Evolutionary conservation across 1,284 basidiomycete genomes (phyloP).

Genomic region (Malassezia sp.): DNA sequence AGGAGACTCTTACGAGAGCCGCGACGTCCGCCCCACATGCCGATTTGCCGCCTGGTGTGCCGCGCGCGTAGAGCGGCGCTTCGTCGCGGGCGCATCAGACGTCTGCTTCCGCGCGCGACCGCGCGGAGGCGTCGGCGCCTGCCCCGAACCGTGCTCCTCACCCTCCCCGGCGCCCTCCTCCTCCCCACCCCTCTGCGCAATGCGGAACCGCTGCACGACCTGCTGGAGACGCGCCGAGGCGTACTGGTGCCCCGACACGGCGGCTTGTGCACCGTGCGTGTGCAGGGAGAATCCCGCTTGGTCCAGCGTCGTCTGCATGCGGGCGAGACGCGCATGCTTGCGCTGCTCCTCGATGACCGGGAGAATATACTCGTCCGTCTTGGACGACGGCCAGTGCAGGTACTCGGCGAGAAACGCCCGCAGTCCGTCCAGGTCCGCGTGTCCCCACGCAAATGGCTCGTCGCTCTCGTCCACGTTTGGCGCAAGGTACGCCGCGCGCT

Average conservation of each 20-base stretch:
- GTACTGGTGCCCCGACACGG: slow-evolving; percentile 66
- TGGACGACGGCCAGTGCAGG: slow-evolving; percentile 70
- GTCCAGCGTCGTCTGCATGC: slow-evolving; percentile 53
- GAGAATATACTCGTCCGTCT: slow-evolving; percentile 80
- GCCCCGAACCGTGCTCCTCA: no score
- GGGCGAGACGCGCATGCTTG: slow-evolving; percentile 45
- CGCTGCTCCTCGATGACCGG: slow-evolving; percentile 67
- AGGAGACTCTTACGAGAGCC: no score
- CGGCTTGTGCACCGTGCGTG: slow-evolving; percentile 59
- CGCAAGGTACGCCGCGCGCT: slow-evolving; percentile 76
- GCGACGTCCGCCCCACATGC: not conserved
- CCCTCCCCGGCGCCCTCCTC: no score
- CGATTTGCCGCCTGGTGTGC: not conserved
- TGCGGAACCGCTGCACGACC: slow-evolving; percentile 65
- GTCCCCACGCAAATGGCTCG: slow-evolving; percentile 92
- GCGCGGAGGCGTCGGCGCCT: no score
- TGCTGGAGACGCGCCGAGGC: slow-evolving; percentile 75
- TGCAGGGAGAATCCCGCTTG: slow-evolving; percentile 51
- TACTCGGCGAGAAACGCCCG: slow-evolving; percentile 70
- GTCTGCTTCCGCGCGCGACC: no score
- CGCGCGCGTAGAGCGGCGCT: not conserved
- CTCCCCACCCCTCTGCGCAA: slow-evolving; percentile 19
- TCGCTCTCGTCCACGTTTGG: slow-evolving; percentile 80
- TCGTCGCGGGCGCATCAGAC: not conserved
- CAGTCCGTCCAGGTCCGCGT: slow-evolving; percentile 70